Conservation (phyloP, 2,329 filamentous ascomycete genomes). For the Allantophomopsis cytisporea region DNA sequence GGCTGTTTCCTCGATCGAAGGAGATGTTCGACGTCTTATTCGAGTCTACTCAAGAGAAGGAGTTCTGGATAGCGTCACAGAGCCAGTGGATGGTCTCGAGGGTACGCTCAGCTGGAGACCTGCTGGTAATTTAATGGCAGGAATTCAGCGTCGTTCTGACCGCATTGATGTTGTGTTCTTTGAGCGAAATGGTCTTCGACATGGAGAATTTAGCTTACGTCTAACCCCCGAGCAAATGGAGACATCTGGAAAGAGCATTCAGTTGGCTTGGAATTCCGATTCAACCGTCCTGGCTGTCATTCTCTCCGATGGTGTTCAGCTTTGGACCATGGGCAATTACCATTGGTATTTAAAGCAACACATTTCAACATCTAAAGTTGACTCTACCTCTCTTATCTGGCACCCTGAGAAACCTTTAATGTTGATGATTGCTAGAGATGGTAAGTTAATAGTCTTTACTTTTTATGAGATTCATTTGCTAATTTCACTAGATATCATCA, state of each 20-base stretch:
- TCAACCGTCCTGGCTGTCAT: constrained; percentile 82
- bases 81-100: constrained; percentile 89
- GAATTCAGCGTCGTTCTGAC: constrained; percentile 58
- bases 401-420: constrained; percentile 74
- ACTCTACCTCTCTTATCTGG: constrained; percentile 39
- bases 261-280: constrained; percentile 78
- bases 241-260: constrained; percentile 41
- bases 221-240: constrained; percentile 43
- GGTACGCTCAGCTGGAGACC: constrained; percentile 82
- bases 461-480: constrained; percentile 1
- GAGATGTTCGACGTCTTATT: constrained; percentile 59
- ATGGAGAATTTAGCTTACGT: constrained; percentile 82
- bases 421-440: constrained; percentile 38
- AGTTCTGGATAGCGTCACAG: constrained; percentile 80
- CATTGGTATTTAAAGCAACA: constrained; percentile 98
- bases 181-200: constrained; percentile 91
- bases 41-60: constrained; percentile 87
- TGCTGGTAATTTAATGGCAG: constrained; percentile 79
- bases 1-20: constrained; percentile 69
- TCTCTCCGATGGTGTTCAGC: constrained; percentile 61
- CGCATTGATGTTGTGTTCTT: constrained; percentile 85
- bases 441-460: constrained; percentile 21
- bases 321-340: constrained; percentile 97
- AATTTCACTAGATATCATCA: constrained; percentile 27
- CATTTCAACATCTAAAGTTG: constrained; percentile 32